Conservation (phyloP, 352 stramenopile genomes). For the Globisporangium barbulae region DNA sequence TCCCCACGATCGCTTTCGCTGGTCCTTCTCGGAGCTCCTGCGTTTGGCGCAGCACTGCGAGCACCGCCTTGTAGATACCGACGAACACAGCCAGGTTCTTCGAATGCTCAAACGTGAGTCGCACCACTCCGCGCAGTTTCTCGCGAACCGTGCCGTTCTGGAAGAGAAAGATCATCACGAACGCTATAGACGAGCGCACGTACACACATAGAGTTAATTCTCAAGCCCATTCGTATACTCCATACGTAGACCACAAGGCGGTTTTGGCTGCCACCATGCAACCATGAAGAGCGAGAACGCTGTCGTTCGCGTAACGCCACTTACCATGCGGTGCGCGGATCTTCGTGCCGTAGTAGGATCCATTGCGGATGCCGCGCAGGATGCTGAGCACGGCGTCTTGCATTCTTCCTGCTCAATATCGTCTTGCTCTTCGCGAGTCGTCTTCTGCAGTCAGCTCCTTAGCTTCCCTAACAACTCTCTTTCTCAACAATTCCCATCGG, state of each 20-base stretch:
- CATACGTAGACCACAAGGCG: background rate
- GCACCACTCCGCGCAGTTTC: conserved; percentile 69
- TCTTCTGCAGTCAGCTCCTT: background rate
- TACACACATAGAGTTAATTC: background rate
- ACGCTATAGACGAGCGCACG: conserved; percentile 33
- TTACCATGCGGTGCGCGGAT: conserved; percentile 84
- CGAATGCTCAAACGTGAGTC: conserved; percentile 83
- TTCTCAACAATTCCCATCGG: conserved; percentile 1
- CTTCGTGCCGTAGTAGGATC: conserved; percentile 88
- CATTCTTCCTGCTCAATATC: conserved; percentile 24
- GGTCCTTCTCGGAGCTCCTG: conserved; percentile 33
- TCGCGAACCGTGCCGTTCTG: conserved; percentile 72
- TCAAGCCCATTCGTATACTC: background rate
- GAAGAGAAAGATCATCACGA: conserved; percentile 91
- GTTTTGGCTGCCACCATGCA: background rate
- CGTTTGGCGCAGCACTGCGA: conserved; percentile 61
- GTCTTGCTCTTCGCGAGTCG: background rate
- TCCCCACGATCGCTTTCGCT: conserved; percentile 40
- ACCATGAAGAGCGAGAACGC: background rate
- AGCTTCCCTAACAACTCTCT: background rate
- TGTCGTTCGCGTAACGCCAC: conserved; percentile 1
- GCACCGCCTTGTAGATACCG: conserved; percentile 81
- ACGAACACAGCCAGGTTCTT: conserved; percentile 88
- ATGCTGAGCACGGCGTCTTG: conserved; percentile 57
- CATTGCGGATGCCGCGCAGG: conserved; percentile 82